phyloP scores from a whole-genome alignment of 768 basidiomycete genomes.

The Floccularia luteovirens region DNA sequence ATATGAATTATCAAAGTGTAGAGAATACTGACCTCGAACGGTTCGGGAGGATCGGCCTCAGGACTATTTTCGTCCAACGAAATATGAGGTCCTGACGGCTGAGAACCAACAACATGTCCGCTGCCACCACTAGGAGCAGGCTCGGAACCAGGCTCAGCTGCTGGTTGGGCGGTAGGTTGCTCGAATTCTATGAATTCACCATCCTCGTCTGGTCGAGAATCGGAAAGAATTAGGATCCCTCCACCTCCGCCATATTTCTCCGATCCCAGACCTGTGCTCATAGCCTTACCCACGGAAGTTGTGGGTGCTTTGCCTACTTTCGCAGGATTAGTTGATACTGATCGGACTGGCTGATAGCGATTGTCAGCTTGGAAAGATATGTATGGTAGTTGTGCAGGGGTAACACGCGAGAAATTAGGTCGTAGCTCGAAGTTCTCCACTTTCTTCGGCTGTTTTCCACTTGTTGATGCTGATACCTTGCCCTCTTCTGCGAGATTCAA shows the following conservation, averaged over 20 bases:
- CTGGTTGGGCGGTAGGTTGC: constrained; percentile 21
- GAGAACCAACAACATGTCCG: constrained; percentile 19
- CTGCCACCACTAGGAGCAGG: constrained; percentile 20
- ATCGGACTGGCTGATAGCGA: constrained; percentile 85
- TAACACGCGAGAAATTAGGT: constrained; percentile 88
- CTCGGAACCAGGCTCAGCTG: constrained; percentile 16
- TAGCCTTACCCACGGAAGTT: constrained; percentile 20
- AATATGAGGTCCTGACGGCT: constrained; percentile 46
- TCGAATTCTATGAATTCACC: constrained; percentile 67
- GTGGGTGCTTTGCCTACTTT: constrained; percentile 19
- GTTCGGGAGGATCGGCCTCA: constrained; percentile 68
- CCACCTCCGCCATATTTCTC: constrained; percentile 75
- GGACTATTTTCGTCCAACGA: constrained; percentile 63
- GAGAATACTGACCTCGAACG: constrained; percentile 69
- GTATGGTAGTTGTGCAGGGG: constrained; percentile 79
- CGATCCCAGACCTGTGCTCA: too few relatives aligned
- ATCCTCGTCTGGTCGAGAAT: constrained; percentile 62
- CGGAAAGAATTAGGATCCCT: constrained; percentile 80
- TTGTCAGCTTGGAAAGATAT: constrained; percentile 74
- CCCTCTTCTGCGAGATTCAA: constrained; percentile 37
- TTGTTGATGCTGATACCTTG: constrained; percentile 25
- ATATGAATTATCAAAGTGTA: background rate
- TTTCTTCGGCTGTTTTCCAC: constrained; percentile 45
- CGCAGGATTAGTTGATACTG: constrained; percentile 41
- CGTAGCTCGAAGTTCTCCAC: constrained; percentile 71